Conservation (phyloP, 2,329 filamentous ascomycete genomes). For the Onygenales sp. region DNA sequence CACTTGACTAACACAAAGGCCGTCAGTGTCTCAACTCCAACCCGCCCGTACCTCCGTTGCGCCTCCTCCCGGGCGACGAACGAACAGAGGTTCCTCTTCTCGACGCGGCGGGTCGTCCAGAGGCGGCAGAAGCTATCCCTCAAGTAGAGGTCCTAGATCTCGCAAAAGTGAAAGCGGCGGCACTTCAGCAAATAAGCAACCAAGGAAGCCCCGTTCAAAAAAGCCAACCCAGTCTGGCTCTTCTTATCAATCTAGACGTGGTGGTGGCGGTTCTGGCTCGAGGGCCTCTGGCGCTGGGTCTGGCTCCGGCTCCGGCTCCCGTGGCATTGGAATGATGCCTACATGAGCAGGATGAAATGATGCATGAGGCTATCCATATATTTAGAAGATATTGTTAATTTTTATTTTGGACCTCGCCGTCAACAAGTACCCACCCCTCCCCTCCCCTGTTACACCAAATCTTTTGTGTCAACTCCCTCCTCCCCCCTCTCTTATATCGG, state of each 20-base stretch:
- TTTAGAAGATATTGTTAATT: too few species aligned
- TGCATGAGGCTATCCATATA: too few species aligned
- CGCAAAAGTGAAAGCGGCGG: constrained; percentile 3
- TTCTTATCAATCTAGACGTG: constrained; percentile 6
- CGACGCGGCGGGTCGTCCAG: background rate
- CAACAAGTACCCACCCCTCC: too few species aligned
- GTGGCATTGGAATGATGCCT: constrained; percentile 31
- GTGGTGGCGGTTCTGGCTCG: constrained; percentile 8
- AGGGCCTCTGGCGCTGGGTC: constrained; percentile 3
- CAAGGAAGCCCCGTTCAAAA: constrained; percentile 7
- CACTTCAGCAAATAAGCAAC: constrained; percentile 7
- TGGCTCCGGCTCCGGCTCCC: background rate
- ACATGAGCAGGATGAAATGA: constrained; percentile 4
- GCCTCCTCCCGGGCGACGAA: background rate
- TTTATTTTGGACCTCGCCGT: too few species aligned
- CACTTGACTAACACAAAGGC: background rate
- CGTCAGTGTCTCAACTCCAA: constrained; percentile 13
- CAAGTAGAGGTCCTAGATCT: background rate
- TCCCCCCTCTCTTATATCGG: too few species aligned
- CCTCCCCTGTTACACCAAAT: too few species aligned
- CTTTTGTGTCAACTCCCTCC: too few species aligned
- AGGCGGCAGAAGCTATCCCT: background rate
- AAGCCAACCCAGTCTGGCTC: constrained; percentile 5
- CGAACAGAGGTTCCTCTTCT: background rate
- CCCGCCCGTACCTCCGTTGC: constrained; percentile 3